Evolutionary conservation across 2,329 filamentous ascomycete species (phyloP), one percentile per base, ranked within the genome.

Genomic region (Atkinsonella hypoxylon): DNA sequence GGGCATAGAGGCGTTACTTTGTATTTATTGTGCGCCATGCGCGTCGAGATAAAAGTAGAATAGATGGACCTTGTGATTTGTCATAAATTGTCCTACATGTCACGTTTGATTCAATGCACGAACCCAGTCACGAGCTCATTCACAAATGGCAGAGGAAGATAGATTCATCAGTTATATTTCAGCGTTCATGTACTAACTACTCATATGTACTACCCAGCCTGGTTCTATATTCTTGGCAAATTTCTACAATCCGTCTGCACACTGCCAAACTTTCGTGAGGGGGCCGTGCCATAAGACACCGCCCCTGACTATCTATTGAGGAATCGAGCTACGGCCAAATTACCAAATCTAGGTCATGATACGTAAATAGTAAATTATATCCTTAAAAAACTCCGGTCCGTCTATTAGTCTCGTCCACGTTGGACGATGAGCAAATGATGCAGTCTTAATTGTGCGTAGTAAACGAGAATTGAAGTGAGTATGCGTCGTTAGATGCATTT

Each of bases 391-490:
- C 45, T 50, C 45, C 47, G 15, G 22, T 7, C 52, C 46, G 44
- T 54, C 52, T 54, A 50, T 50, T 42, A 18, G 18, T 31, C 18
- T 15, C 41, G 34, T 36, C 41, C 17, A 22, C 38, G 10, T 22
- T n/a, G 12, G 42, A 17, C 2, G 12, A 12, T 6, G 4, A 36
- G 44, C n/a, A 44, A 26, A 43, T 9, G 42, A 31, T 30, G 13
- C 42, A 26, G 26, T 26, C 26, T 26, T 26, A 7, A 1, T 26
- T 3, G 3, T 26, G 22, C 3, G 6, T 3, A 4, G 22, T 4
- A 26, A 6, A 4, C 22, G 22, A 3, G 22, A 26, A 26, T 3
- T 26, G 22, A 26, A 26, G 18, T 22, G n/a, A n/a, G n/a, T n/a
- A n/a, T n/a, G n/a, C n/a, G n/a, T n/a, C n/a, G n/a, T n/a, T n/a